Evolutionary conservation across 225 moss, liverwort and hornwort species (phyloP).

Genomic region (Polytrichum commune): DNA sequence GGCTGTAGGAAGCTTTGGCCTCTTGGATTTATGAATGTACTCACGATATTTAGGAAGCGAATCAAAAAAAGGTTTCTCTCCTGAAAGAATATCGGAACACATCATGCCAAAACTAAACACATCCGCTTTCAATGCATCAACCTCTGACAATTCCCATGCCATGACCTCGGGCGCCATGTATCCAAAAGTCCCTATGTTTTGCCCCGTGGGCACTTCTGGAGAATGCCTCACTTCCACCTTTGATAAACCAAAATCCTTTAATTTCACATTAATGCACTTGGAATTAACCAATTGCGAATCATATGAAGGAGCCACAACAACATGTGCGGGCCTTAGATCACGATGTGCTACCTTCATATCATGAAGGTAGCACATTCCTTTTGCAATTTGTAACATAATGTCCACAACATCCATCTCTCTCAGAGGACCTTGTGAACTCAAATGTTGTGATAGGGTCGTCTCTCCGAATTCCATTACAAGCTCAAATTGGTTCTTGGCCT

Average conservation of each 20-base stretch:
- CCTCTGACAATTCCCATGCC: background rate
- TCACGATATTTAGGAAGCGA: too few relatives aligned
- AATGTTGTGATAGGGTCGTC: background rate
- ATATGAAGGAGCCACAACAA: background rate
- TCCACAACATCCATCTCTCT: background rate
- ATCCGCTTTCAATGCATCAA: background rate
- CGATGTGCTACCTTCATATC: conserved; percentile 4
- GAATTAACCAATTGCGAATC: background rate
- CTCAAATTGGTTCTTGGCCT: background rate
- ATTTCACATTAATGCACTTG: background rate
- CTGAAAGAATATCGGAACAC: background rate
- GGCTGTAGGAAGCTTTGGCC: background rate
- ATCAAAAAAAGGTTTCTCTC: background rate
- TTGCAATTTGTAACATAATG: conserved; percentile 3
- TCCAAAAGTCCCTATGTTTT: background rate
- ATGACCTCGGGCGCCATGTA: conserved; percentile 1
- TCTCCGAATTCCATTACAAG: background rate
- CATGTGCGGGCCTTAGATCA: conserved; percentile 3
- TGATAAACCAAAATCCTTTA: conserved; percentile 4
- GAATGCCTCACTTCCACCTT: background rate
- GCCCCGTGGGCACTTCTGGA: background rate
- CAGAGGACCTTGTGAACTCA: background rate
- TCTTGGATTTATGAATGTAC: background rate
- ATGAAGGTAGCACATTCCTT: conserved; percentile 9
- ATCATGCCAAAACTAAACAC: background rate